A percentile compares a stretch with the other conserved stretches of the same genome.
phyloP scores from a whole-genome alignment of 2,329 filamentous ascomycete genomes.

The Botrytis hyacinthi region DNA sequence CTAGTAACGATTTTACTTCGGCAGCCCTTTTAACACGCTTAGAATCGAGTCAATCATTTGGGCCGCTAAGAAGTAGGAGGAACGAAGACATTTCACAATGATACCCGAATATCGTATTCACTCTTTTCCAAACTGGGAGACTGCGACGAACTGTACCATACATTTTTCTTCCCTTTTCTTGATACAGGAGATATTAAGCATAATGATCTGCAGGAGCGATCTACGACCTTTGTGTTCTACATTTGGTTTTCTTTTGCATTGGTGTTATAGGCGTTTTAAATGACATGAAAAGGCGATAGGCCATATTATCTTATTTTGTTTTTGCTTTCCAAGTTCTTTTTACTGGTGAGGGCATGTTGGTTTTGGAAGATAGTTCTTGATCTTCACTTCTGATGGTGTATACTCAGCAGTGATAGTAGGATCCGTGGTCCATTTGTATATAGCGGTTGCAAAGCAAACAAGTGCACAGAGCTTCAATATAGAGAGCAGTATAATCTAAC shows the following conservation, averaged over 20 bases:
- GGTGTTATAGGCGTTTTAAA: slow-evolving; percentile 34
- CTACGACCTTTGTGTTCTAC: slow-evolving; percentile 41
- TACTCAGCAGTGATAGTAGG: slow-evolving; percentile 14
- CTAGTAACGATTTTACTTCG: slow-evolving; percentile 85
- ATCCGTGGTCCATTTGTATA: slow-evolving; percentile 31
- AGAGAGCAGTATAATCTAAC: slow-evolving; percentile 12
- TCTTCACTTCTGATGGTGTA: slow-evolving; percentile 23
- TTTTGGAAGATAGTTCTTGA: slow-evolving; percentile 21
- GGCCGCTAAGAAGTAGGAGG: slow-evolving; percentile 33
- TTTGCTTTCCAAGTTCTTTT: background rate
- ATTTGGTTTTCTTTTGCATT: slow-evolving; percentile 32
- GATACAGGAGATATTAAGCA: slow-evolving; percentile 41
- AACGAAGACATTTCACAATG: slow-evolving; percentile 15
- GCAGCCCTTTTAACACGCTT: slow-evolving; percentile 81
- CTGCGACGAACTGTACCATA: slow-evolving; percentile 35
- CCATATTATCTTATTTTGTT: slow-evolving; percentile 15
- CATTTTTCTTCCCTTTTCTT: slow-evolving; percentile 40
- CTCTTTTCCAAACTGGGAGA: slow-evolving; percentile 14
- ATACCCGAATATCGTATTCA: slow-evolving; percentile 26
- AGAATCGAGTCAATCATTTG: slow-evolving; percentile 62
- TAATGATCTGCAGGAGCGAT: slow-evolving; percentile 53
- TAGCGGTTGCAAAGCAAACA: slow-evolving; percentile 26
- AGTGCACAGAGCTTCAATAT: slow-evolving; percentile 27
- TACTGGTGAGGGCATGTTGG: slow-evolving; percentile 12
- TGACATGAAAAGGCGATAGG: slow-evolving; percentile 21